Evolutionary conservation across 352 stramenopile genomes (phyloP).

Genomic region (Pythium vanterpoolii): DNA sequence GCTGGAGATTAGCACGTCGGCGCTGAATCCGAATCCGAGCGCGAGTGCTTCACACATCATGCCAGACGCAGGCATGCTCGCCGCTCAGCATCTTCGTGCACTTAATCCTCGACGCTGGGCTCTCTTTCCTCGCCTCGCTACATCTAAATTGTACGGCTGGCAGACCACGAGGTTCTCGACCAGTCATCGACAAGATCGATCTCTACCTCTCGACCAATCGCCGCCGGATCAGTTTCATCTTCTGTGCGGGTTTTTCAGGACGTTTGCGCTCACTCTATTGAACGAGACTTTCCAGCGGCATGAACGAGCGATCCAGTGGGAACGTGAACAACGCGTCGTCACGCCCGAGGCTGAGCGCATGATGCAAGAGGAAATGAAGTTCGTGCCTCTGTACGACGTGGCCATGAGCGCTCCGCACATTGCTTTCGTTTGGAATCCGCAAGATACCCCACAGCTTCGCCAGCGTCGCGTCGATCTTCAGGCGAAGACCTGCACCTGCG

Average conservation of each 20-base stretch:
- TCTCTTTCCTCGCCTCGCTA: conserved; percentile 39
- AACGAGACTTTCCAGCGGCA: conserved; percentile 33
- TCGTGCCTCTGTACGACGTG: conserved; percentile 34
- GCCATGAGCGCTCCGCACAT: conserved; percentile 42
- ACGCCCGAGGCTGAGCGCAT: conserved; percentile 39
- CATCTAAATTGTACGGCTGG: conserved; percentile 48
- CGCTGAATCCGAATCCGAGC: not conserved
- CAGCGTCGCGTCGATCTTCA: conserved; percentile 47
- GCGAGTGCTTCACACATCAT: not conserved
- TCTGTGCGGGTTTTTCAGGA: conserved; percentile 40
- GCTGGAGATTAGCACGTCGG: not conserved
- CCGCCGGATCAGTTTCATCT: not conserved
- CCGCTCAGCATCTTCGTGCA: conserved; percentile 32
- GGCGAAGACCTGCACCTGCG: conserved; percentile 46
- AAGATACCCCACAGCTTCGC: conserved; percentile 30
- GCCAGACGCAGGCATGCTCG: not conserved
- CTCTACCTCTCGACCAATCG: too few species aligned
- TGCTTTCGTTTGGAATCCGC: conserved; percentile 47
- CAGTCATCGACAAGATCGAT: conserved; percentile 22
- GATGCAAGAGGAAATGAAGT: conserved; percentile 44
- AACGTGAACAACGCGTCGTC: conserved; percentile 36
- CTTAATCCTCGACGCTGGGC: conserved; percentile 39
- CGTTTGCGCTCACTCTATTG: conserved; percentile 34
- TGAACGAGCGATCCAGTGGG: conserved; percentile 37
- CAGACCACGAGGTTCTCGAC: conserved; percentile 35